Percentiles rank a stretch among this genome's conserved stretches.
Evolutionary conservation across 2,329 filamentous ascomycete species (phyloP).

Genomic region (Chlorencoelia australis): DNA sequence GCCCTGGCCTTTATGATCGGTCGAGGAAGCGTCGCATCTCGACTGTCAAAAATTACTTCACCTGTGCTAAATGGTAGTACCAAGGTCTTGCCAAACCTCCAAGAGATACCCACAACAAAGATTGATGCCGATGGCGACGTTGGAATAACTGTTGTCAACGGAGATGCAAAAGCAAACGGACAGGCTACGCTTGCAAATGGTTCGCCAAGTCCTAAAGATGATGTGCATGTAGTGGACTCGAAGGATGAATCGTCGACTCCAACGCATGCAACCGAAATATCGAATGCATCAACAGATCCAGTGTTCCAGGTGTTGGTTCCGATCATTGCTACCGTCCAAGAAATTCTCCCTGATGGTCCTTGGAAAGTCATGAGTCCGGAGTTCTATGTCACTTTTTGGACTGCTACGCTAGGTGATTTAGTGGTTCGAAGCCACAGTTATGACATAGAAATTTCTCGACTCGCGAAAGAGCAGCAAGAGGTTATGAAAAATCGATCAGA

Average conservation of each 20-base stretch:
- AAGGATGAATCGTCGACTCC: constrained; percentile 16
- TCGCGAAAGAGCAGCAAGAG: constrained; percentile 56
- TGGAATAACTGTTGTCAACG: constrained; percentile 14
- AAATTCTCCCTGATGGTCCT: constrained; percentile 48
- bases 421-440: constrained; percentile 70
- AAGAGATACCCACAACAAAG: constrained; percentile 7
- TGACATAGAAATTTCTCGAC: constrained; percentile 58
- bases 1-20: constrained; percentile 78
- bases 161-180: constrained; percentile 6
- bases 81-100: constrained; percentile 8
- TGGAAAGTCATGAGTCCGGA: constrained; percentile 65
- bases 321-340: constrained; percentile 59
- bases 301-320: constrained; percentile 64
- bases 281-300: constrained; percentile 31
- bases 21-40: constrained; percentile 61
- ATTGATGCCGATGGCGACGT: constrained; percentile 49
- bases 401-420: constrained; percentile 73
- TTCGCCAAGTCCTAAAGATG: constrained; percentile 15
- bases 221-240: constrained; percentile 33
- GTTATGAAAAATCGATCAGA: constrained; percentile 65
- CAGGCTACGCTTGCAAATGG: constrained; percentile 11
- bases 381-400: constrained; percentile 90
- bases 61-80: constrained; percentile 15
- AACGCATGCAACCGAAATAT: constrained; percentile 29
- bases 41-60: constrained; percentile 33